These are phyloP conservation scores for Cercospora citrullina DNA, from an alignment of 2,329 filamentous ascomycete genomes.

Conservation along the genomic window DNA sequence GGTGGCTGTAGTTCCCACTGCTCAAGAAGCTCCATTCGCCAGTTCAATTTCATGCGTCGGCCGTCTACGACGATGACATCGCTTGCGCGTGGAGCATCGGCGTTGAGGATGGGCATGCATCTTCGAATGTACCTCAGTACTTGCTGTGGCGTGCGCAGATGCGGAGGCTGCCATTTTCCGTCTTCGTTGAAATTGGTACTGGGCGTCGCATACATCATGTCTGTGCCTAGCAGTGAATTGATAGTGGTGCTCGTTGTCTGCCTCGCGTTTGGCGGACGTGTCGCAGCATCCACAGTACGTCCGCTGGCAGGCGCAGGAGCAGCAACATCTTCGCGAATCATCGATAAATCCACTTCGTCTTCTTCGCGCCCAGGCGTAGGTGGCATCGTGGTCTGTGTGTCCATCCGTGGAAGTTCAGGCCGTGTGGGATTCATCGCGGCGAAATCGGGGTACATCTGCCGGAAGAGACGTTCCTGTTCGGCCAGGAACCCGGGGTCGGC, in stretches of 20 bases:
- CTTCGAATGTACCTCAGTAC: constrained; percentile 49
- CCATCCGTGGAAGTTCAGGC: constrained; percentile 13
- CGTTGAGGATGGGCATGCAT: constrained; percentile 49
- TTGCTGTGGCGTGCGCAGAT: constrained; percentile 40
- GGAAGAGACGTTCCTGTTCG: constrained; percentile 52
- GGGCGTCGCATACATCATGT: constrained; percentile 39
- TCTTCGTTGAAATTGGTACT: constrained; percentile 35
- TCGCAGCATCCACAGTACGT: constrained; percentile 6
- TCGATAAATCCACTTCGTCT: constrained; percentile 40
- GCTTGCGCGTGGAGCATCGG: constrained; percentile 47
- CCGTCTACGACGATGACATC: constrained; percentile 48
- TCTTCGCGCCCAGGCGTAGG: constrained; percentile 34
- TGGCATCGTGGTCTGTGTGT: constrained; percentile 17
- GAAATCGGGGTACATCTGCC: constrained; percentile 49
- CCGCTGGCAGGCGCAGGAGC: constrained; percentile 8
- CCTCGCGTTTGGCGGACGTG: constrained; percentile 29
- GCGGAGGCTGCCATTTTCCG: constrained; percentile 41
- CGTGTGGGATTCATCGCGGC: constrained; percentile 25
- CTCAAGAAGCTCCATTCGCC: constrained; percentile 45
- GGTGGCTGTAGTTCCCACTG: constrained; percentile 48
- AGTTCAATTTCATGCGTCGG: constrained; percentile 48
- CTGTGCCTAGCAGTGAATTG: constrained; percentile 28
- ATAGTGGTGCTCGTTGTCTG: constrained; percentile 33
- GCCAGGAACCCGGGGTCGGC: constrained; percentile 44
- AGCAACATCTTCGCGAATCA: constrained; percentile 37